Evolutionary conservation across 108 stramenopile genomes (phyloP).

Genomic region (Nitzschia sp.): DNA sequence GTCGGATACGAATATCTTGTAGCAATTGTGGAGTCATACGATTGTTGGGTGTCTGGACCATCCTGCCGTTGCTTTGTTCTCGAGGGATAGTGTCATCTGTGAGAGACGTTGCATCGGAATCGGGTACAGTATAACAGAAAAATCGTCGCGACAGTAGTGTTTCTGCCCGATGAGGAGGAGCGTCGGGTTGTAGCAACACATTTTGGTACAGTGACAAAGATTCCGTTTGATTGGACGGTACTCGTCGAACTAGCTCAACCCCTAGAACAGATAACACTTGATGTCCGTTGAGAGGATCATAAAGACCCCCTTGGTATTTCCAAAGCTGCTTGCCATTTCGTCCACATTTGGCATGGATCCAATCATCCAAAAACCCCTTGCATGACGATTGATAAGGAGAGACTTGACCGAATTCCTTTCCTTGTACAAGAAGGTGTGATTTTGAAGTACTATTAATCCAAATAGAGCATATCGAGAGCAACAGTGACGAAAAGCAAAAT

Average conservation of each 20-base stretch:
- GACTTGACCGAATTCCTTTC: too few relatives aligned
- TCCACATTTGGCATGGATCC: slow-evolving; percentile 22
- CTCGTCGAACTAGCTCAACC: slow-evolving; percentile 52
- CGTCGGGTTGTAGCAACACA: slow-evolving; percentile 21
- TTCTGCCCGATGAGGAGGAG: slow-evolving; percentile 41
- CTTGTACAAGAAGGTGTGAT: too few relatives aligned
- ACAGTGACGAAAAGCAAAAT: too few relatives aligned
- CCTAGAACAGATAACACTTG: slow-evolving; percentile 70
- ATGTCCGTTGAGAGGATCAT: slow-evolving; percentile 70
- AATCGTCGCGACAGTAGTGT: slow-evolving; percentile 64
- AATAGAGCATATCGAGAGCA: too few relatives aligned
- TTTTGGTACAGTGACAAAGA: slow-evolving; percentile 14
- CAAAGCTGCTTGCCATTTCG: slow-evolving; percentile 23
- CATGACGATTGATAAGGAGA: too few relatives aligned
- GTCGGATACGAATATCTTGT: slow-evolving; percentile 54
- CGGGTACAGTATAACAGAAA: slow-evolving; percentile 59
- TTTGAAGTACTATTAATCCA: too few relatives aligned
- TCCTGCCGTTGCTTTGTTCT: not conserved
- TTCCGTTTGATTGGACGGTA: slow-evolving; percentile 19
- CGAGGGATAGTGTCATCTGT: not conserved
- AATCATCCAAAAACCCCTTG: slow-evolving; percentile 9
- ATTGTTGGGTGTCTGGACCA: slow-evolving; percentile 5
- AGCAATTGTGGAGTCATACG: slow-evolving; percentile 29
- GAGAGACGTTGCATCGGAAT: not conserved
- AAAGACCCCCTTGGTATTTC: slow-evolving; percentile 37